A percentile compares a stretch with the other conserved stretches of the same genome.
Conservation (phyloP, 202 grass and related monocot species). For the Brachypodium distachyon region DNA sequence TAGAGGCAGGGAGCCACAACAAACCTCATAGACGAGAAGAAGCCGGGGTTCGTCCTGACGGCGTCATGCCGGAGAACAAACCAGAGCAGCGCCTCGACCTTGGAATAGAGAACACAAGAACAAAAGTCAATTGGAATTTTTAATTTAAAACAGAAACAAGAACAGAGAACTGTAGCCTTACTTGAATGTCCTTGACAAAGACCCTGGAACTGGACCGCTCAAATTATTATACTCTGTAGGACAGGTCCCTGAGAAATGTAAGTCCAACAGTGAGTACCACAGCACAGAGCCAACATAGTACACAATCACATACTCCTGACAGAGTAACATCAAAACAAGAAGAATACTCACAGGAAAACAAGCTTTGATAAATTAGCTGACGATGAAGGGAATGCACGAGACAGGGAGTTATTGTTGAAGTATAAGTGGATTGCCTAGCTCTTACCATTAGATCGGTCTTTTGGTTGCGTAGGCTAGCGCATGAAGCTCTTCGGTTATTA, state of each 20-base stretch:
- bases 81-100: no score
- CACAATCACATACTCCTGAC: background rate
- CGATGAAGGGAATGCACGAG: slow-evolving; percentile 63
- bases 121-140: no score
- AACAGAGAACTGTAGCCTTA: slow-evolving; percentile 27
- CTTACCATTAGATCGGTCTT: no score
- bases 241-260: slow-evolving; percentile 71
- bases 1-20: no score
- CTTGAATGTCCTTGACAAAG: slow-evolving; percentile 80
- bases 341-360: slow-evolving; percentile 81
- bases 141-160: no score
- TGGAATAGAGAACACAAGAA: no score
- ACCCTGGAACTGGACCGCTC: slow-evolving; percentile 61
- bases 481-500: no score
- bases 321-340: slow-evolving; percentile 8
- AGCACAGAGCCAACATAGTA: background rate
- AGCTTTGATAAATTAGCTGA: slow-evolving; percentile 67
- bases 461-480: no score
- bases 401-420: slow-evolving; percentile 89
- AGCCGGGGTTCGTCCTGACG: no score
- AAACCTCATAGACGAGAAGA: no score
- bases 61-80: no score
- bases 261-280: slow-evolving; percentile 12
- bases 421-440: no score
- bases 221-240: slow-evolving; percentile 96